Conservation (phyloP, 257 asterid genomes). For the Nemophila menziesii region DNA sequence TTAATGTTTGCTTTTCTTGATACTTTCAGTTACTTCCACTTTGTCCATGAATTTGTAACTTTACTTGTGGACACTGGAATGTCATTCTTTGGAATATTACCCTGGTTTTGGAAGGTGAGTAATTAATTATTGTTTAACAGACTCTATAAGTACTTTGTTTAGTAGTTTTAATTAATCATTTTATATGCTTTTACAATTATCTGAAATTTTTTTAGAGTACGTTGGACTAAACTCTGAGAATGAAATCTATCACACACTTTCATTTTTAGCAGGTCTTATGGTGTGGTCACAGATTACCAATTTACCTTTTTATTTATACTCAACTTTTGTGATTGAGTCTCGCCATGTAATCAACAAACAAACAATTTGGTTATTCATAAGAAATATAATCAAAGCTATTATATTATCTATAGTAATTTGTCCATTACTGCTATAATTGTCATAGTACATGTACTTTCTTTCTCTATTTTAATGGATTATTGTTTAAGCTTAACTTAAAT, state of each 20-base stretch:
- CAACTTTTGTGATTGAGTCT: slow-evolving; percentile 90
- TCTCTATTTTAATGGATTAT: no score
- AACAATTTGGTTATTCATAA: slow-evolving; percentile 72
- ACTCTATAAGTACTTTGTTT: not conserved
- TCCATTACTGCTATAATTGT: slow-evolving; percentile 88
- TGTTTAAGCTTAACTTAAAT: no score
- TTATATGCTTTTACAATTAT: slow-evolving; percentile 38
- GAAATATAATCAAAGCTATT: slow-evolving; percentile 85
- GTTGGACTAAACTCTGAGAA: slow-evolving; percentile 64
- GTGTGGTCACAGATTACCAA: slow-evolving; percentile 95
- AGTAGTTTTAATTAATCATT: slow-evolving; percentile 2
- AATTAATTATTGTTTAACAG: no score
- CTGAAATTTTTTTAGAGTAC: slow-evolving; percentile 52
- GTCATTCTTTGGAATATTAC: slow-evolving; percentile 62
- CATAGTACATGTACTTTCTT: slow-evolving; percentile 66
- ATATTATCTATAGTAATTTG: slow-evolving; percentile 53
- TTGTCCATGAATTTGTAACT: slow-evolving; percentile 69
- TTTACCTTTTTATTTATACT: slow-evolving; percentile 82
- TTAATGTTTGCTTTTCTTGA: slow-evolving; percentile 1
- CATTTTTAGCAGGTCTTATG: slow-evolving; percentile 88
- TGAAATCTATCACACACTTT: slow-evolving; percentile 76
- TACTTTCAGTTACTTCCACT: slow-evolving; percentile 61
- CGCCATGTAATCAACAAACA: slow-evolving; percentile 85
- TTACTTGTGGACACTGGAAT: slow-evolving; percentile 77
- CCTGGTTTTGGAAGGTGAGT: slow-evolving; percentile 98